Evolutionary conservation across 148 eudicot genomes (phyloP), one percentile per base, ranked within the genome.

Genomic region (Arbutus unedo): DNA sequence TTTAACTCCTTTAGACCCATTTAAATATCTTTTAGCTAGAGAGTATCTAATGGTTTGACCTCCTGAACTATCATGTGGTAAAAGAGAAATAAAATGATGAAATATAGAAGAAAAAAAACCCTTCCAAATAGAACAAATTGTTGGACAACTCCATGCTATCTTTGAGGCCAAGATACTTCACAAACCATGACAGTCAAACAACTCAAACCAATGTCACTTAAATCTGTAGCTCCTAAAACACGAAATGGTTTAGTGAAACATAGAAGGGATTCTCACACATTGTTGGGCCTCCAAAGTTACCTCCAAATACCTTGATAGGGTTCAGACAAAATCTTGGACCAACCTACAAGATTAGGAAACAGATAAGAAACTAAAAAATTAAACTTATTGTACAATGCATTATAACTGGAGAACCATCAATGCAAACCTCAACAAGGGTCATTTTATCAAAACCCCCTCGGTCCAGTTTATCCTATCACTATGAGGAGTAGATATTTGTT

Each of bases 271-370:
- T 96, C 90, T 96, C 98, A 77, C 91, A 95, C 60, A 95, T 84
- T 54, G 98, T 95, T 83, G 98, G 98, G 77, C 99, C 99, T 18
- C 99, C 99, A 85, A 94, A 96, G 90, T 98, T 96, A 75, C 97
- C 99, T 44, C 97, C 97, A 87, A 96, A 96, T 85, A 96, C 87
- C 89, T 94, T 94, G 84, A 96, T 96, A 4, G 99, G n/a, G n/a
- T n/a, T n/a, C n/a, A n/a, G n/a, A n/a, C n/a, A n/a, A n/a, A n/a
- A n/a, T n/a, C n/a, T n/a, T 53, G 99, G 99, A 77, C 99, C 99
- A 79, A 94, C 97, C 99, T 96, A 81, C 74, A 74, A 0, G 18
- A 62, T 49, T 79, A 9, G 86, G 43, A 70, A 66, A 85, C n/a
- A 13, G 0, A 64, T 45, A 49, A 19, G 25, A 41, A 79, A 64